A percentile compares a stretch with the other conserved stretches of the same genome.
Evolutionary conservation across 2,329 filamentous ascomycete genomes (phyloP).

Genomic region (Apiospora marii): DNA sequence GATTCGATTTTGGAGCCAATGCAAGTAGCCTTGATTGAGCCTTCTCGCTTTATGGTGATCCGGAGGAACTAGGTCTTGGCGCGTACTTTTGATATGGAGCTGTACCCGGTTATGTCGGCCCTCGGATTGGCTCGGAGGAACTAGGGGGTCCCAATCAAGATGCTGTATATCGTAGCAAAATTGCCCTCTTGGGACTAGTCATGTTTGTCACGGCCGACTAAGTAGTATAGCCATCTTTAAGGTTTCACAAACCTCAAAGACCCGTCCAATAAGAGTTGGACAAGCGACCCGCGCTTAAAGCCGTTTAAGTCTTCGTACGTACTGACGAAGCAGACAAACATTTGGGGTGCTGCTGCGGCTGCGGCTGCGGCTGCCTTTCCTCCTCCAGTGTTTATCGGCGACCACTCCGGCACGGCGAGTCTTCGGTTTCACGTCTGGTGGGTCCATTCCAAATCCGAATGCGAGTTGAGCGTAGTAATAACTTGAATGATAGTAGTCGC

Average conservation of each 20-base stretch:
- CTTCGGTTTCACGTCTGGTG: no score
- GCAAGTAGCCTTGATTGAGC: not conserved
- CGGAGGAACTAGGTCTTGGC: slow-evolving; percentile 14
- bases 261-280: not conserved
- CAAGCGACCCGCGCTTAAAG: not conserved
- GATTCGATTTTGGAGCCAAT: not conserved
- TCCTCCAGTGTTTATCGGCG: no score
- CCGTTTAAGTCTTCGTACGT: not conserved
- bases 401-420: no score
- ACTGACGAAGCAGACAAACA: not conserved
- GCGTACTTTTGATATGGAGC: not conserved
- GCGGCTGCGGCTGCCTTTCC: no score
- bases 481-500: not conserved
- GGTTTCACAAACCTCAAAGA: not conserved
- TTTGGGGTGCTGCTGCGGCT: no score
- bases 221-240: not conserved
- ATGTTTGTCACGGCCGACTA: not conserved
- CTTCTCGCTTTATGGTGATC: not conserved
- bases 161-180: not conserved
- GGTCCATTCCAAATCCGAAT: no score
- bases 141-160: not conserved
- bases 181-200: not conserved
- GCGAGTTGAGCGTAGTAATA: not conserved
- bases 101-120: not conserved
- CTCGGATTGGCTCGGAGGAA: slow-evolving; percentile 12